Conservation (phyloP, 495 filamentous ascomycete species). For the Poronia punctata region DNA sequence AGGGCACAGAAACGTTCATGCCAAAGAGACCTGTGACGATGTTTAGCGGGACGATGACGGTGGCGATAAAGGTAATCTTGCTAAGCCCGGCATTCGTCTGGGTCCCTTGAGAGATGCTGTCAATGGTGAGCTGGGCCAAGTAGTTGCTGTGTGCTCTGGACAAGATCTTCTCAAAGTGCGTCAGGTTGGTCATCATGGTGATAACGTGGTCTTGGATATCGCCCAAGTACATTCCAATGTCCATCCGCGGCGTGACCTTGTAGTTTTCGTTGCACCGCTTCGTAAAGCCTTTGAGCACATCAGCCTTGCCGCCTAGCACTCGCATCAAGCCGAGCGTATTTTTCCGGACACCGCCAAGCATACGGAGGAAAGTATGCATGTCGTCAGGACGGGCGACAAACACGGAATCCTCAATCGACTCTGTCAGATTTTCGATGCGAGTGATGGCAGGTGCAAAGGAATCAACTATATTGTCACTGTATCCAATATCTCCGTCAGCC, state of each 20-base stretch:
- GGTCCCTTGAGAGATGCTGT: conserved; percentile 75
- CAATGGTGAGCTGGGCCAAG: conserved; percentile 87
- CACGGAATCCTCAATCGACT: conserved; percentile 89
- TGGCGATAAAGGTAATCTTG: conserved; percentile 92
- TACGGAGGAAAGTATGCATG: conserved; percentile 73
- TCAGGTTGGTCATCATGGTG: conserved; percentile 94
- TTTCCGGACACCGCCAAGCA: conserved; percentile 85
- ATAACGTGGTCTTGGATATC: conserved; percentile 99
- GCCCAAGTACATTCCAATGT: conserved; percentile 91
- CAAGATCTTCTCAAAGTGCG: conserved; percentile 96
- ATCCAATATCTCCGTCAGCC: too few relatives aligned
- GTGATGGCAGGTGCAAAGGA: conserved; percentile 84
- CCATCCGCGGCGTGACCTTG: conserved; percentile 84
- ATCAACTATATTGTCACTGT: conserved; percentile 92
- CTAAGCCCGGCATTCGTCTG: conserved; percentile 76
- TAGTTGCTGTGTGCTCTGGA: conserved; percentile 94
- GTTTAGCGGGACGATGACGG: conserved; percentile 94
- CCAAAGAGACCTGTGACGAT: conserved; percentile 92
- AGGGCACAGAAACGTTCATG: conserved; percentile 92
- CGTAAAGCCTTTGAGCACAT: conserved; percentile 93
- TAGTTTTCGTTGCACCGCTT: conserved; percentile 98
- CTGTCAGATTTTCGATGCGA: conserved; percentile 79
- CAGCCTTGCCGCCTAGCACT: conserved; percentile 89
- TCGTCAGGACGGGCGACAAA: conserved; percentile 87
- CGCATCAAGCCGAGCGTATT: conserved; percentile 92